Evolutionary conservation across 192 early-diverging fungal species (phyloP), one percentile per base, ranked within the genome.

Genomic region (Backusella psychrophila): DNA sequence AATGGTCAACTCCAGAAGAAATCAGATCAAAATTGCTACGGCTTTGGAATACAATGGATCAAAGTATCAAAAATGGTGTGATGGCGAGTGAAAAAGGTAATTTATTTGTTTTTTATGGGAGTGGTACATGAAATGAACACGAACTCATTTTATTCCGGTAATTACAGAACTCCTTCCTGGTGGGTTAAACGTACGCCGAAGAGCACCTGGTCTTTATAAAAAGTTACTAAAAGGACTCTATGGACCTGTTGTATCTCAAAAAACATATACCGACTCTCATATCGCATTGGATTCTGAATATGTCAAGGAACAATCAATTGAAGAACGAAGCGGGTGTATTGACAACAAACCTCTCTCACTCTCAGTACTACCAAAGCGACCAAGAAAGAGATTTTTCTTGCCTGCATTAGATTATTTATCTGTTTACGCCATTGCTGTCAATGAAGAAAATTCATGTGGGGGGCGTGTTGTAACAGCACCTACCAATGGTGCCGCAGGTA

Each of bases 11-110:
- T 26, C 88, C 92, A 41, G 91, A 91, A 21, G 94, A 97, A 67
- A 94, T 98, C 67, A 85, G 90, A 75, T 79, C 86, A 73, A 84
- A 91, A 77, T 88, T 93, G 1, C 84, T 91, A 73, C 85, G 86
- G 29, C 93, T 98, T 77, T 98, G 97, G 97, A 86, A 92, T 46
- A 94, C 94, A 66, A 98, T 98, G 97, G 92, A 97, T 81, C 87
- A 95, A 79, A 90, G 89, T 42, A 94, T 94, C 76, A 87, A 87
- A 76, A 89, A 92, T 34, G 93, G 93, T 35, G 91, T 91, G 41
- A 82, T 93, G 46, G 90, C 91, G 0, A 81, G 66, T 21, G 49
- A 72, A 26, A 33, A 77, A 69, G 80, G 80, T 81, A 81, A 26
- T 59, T 59, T 59, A 11, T 59, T 59, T 59, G 2, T 29, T 63